A percentile compares a stretch with the other conserved stretches of the same genome.
These are phyloP conservation scores for Perkinsus olseni DNA, from an alignment of 169 alveolate genomes.

Conservation along the genomic window DNA sequence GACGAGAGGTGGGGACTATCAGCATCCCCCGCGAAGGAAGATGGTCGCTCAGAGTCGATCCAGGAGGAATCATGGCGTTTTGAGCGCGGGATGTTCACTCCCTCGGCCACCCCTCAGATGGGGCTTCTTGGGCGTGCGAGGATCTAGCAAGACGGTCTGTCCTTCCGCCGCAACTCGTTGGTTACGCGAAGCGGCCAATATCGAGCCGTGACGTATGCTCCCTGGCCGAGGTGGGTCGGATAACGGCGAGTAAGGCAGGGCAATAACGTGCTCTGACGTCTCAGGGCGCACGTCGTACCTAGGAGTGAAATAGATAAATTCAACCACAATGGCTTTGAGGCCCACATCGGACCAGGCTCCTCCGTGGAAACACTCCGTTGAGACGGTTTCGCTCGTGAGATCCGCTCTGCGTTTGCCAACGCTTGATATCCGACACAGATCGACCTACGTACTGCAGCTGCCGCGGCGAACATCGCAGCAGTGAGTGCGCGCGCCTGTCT, in stretches of 20 bases:
- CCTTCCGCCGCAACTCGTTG: not conserved
- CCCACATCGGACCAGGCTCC: constrained; percentile 1
- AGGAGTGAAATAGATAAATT: not conserved
- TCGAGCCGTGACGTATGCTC: not conserved
- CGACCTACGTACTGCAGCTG: too few species aligned
- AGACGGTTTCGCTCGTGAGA: too few species aligned
- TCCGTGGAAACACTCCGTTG: not conserved
- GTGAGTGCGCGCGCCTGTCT: too few species aligned
- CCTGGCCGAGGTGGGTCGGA: not conserved
- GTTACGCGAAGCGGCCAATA: not conserved
- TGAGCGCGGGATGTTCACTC: too few species aligned
- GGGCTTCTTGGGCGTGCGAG: not conserved
- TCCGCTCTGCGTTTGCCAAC: too few species aligned
- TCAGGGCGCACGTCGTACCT: not conserved
- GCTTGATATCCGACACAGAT: too few species aligned
- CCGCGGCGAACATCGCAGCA: too few species aligned
- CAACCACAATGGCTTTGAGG: too few species aligned
- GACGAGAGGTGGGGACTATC: not conserved
- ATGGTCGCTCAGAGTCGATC: too few species aligned
- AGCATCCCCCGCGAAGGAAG: too few species aligned
- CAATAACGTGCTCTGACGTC: not conserved
- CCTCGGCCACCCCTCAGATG: too few species aligned
- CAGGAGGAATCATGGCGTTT: too few species aligned
- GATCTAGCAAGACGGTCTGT: not conserved
- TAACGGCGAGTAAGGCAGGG: not conserved